Percentiles rank a stretch among this genome's conserved stretches.
Evolutionary conservation across 169 alveolate genomes (phyloP).

Genomic region (Sarcocystis neurona): DNA sequence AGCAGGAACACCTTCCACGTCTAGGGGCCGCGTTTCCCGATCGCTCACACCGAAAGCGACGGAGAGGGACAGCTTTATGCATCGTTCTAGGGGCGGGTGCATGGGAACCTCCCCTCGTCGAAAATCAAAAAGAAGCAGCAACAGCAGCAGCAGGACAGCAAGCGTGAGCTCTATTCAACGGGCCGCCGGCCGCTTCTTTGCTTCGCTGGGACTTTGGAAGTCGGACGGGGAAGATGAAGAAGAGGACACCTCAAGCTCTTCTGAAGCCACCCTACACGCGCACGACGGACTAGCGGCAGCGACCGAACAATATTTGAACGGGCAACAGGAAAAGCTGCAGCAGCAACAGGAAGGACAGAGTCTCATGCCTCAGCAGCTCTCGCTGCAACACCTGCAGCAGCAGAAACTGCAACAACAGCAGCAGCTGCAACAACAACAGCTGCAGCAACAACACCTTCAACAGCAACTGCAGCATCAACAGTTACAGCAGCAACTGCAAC

Average conservation of each 20-base stretch:
- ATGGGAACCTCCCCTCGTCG: no score
- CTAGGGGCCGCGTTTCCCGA: no score
- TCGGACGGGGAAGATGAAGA: background rate
- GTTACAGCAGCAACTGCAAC: slow-evolving; percentile 9
- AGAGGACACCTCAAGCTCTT: no score
- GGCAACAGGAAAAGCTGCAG: slow-evolving; percentile 72
- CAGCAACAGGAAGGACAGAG: background rate
- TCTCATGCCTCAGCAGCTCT: background rate
- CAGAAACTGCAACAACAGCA: slow-evolving; percentile 23
- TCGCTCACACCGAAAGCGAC: no score
- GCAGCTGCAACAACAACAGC: slow-evolving; percentile 54
- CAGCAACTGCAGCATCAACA: slow-evolving; percentile 53
- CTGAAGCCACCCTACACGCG: no score
- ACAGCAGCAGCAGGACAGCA: no score
- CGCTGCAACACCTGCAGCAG: slow-evolving; percentile 68
- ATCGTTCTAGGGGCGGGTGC: no score
- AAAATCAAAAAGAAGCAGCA: no score
- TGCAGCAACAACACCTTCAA: slow-evolving; percentile 47
- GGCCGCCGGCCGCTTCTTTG: slow-evolving; percentile 25
- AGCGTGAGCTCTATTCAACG: background rate
- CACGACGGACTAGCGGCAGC: no score
- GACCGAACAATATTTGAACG: no score
- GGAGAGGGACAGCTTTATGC: no score
- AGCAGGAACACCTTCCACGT: no score
- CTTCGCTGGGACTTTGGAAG: slow-evolving; percentile 7